Evolutionary conservation across 345 rosid species (phyloP), one percentile per base, ranked within the genome.

Genomic region (Dimocarpus longan): DNA sequence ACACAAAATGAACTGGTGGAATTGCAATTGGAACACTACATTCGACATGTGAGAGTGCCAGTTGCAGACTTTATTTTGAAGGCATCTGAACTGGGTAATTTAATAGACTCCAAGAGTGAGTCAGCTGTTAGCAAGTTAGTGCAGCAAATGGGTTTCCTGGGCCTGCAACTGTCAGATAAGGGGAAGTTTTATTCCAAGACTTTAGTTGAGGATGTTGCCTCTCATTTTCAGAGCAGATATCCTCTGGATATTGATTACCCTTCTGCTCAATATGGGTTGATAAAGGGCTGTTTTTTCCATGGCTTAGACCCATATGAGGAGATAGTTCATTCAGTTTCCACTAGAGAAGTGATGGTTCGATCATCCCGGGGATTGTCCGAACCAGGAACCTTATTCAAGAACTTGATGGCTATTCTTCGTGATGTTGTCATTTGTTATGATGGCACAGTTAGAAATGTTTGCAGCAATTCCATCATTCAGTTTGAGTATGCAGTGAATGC

Each of bases 291-390:
- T 80, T 96, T 94, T 76, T 88, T 94, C 73, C 89, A 85, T 72
- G 99, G 98, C 46, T 82, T 96, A 82, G 98, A 96, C 88, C 95
- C 98, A 1, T 96, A 90, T 80, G 99, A 94, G 83, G 94, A 87
- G 87, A 86, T 96, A 84, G 90, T 88, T 76, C 98, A 96, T 90
- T 93, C 99, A 26, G 89, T 92, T 40, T 89, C 90, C 10, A 82
- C 92, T 10, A 86, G 98, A 76, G 98, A 96, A 86, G 93, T 93
- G 39, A 93, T 96, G 73, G 95, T 94, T 63, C 97, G 97, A 43
- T 96, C 97, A 12, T 86, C 97, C 3, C 89, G 94, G 77, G 98
- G 99, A 52, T 88, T 96, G 80, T 88, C 98, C 76, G 99, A 96
- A 86, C 98, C 99, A 24, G 99, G 98, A 68, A 96, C 97, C 5